A percentile compares a stretch with the other conserved stretches of the same genome.
phyloP scores from a whole-genome alignment of 257 asterid genomes.

The Marsdenia floribunda region DNA sequence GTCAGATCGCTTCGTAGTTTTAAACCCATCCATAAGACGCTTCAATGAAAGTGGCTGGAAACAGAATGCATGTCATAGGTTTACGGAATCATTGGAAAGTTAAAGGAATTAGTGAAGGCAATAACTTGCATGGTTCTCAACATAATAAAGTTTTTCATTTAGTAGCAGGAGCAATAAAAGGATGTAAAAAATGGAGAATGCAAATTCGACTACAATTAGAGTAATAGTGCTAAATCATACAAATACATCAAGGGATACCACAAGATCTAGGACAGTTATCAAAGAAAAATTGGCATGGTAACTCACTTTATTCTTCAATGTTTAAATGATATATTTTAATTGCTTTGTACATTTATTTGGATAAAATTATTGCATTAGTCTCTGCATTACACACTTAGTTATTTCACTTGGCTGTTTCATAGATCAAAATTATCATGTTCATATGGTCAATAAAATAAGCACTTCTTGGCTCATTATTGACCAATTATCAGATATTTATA shows the following conservation, averaged over 20 bases:
- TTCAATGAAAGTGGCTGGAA: constrained; percentile 85
- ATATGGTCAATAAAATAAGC: neutral
- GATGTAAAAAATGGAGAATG: neutral
- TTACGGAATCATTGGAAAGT: constrained; percentile 9
- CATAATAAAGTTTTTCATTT: neutral
- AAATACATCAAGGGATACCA: neutral
- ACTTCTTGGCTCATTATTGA: neutral
- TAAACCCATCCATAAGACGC: constrained; percentile 76
- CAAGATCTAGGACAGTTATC: neutral
- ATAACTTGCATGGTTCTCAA: neutral
- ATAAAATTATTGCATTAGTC: neutral
- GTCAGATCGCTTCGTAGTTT: constrained; percentile 51
- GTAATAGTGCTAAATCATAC: neutral
- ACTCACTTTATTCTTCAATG: neutral
- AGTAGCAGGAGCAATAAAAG: neutral
- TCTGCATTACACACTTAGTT: neutral
- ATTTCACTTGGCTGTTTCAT: neutral
- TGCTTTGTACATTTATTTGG: neutral
- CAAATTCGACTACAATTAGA: neutral
- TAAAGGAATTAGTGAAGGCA: neutral
- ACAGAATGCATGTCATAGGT: constrained; percentile 12
- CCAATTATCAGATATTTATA: neutral
- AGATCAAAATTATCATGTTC: neutral
- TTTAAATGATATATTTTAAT: neutral
- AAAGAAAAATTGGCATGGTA: neutral